A percentile compares a stretch with the other conserved stretches of the same genome.
These are phyloP conservation scores for Chytridiales sp. DNA, from an alignment of 371 early-diverging fungal genomes.

Conservation along the genomic window DNA sequence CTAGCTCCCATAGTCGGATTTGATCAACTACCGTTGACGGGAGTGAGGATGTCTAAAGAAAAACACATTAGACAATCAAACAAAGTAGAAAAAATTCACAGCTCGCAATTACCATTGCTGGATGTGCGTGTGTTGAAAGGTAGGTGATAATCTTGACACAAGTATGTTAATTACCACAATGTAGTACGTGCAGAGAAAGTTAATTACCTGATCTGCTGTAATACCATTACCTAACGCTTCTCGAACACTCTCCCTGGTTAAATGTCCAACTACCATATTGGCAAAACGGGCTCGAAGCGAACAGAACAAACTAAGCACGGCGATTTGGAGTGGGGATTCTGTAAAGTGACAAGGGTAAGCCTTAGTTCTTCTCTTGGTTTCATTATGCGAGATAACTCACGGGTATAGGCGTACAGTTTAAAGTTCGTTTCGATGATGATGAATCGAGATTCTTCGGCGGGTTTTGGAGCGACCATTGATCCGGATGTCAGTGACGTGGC, in stretches of 20 bases:
- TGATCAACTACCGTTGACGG: slow-evolving; percentile 96
- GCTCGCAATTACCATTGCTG: slow-evolving; percentile 79
- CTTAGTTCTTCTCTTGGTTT: background rate
- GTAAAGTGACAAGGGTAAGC: background rate
- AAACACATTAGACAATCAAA: background rate
- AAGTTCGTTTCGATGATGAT: slow-evolving; percentile 50
- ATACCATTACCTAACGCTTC: slow-evolving; percentile 92
- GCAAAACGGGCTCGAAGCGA: slow-evolving; percentile 81
- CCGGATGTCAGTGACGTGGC: slow-evolving; percentile 90
- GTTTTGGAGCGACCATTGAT: slow-evolving; percentile 34
- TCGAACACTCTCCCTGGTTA: slow-evolving; percentile 91
- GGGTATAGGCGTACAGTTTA: slow-evolving; percentile 36
- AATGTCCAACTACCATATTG: slow-evolving; percentile 91
- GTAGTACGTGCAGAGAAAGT: background rate
- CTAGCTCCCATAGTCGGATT: slow-evolving; percentile 96
- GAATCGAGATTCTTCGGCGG: slow-evolving; percentile 30
- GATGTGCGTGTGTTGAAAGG: slow-evolving; percentile 87
- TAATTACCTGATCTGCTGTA: slow-evolving; percentile 85
- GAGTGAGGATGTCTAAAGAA: slow-evolving; percentile 65
- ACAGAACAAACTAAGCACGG: slow-evolving; percentile 93
- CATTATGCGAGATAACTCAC: background rate
- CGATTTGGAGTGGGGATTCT: slow-evolving; percentile 94
- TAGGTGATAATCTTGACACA: slow-evolving; percentile 76
- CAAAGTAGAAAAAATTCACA: background rate
- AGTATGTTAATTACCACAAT: slow-evolving; percentile 4